Evolutionary conservation across 257 asterid species (phyloP), one percentile per base, ranked within the genome.

Genomic region (Scutellaria minor): DNA sequence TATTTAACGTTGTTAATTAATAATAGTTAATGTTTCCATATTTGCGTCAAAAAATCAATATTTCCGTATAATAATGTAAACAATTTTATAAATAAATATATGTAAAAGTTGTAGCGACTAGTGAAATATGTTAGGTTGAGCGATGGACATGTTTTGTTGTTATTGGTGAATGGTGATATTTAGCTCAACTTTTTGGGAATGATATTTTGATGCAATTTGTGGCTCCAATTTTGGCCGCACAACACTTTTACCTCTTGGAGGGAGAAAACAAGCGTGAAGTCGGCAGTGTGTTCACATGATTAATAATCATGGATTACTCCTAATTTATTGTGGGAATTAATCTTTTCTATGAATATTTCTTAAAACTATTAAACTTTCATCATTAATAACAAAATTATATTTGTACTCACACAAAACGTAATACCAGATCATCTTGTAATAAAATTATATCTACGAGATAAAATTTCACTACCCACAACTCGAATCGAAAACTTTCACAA

Each of bases 181-280:
- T 20, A 6, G 37, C 37, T 31, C 37, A 12, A 54, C 20, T 3
- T 11, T 67, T 67, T 64, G 18, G 7, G 4, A 15, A 51, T 60
- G 77, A 72, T 72, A 63, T 63, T 73, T 54, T 72, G 57, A 24
- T 41, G 22, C 24, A 73, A 63, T 42, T 7, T 14, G 72, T 73
- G 78, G 72, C 66, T 64, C 58, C 58, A n/a, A 54, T 46, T n/a
- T 22, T 42, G 35, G 24, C 6, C 42, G n/a, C 40, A 9, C 6
- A 15, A 13, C 47, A 5, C 58, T 13, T 40, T 53, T 52, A 31
- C 12, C 9, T 2, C 39, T 15, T 10, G 10, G 7, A 6, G 44
- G 46, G 7, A 64, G 42, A 64, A 20, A 62, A 41, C 10, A 18
- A 0, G 68, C 24, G 56, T 0, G 55, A 47, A 3, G 37, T 31